These are phyloP conservation scores for Xylariaceae sp. DNA, from an alignment of 2,329 filamentous ascomycete genomes.

Conservation along the genomic window DNA sequence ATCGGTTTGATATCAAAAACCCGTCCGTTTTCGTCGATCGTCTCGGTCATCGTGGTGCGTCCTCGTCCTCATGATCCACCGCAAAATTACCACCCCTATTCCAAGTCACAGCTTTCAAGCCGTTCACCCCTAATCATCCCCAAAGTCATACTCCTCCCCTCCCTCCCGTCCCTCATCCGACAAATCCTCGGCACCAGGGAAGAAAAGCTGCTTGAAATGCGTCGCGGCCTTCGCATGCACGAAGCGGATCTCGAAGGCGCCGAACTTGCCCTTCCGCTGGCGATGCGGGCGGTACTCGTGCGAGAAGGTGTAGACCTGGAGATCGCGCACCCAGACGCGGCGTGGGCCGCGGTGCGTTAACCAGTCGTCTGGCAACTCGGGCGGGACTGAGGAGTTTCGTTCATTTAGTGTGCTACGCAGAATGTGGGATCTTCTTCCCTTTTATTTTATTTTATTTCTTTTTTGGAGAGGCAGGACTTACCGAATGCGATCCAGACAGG, in stretches of 20 bases:
- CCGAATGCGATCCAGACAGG: constrained; percentile 62
- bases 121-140: neutral
- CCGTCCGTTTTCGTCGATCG: too few relatives aligned
- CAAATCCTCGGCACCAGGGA: constrained; percentile 21
- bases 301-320: constrained; percentile 56
- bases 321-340: constrained; percentile 47
- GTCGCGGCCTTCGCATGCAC: constrained; percentile 31
- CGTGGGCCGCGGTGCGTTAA: constrained; percentile 43
- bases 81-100: too few relatives aligned
- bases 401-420: neutral
- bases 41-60: too few relatives aligned
- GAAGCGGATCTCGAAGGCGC: constrained; percentile 50
- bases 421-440: too few relatives aligned
- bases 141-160: constrained; percentile 3
- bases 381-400: constrained; percentile 41
- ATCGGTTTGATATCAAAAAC: too few relatives aligned
- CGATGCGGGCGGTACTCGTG: constrained; percentile 48
- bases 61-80: too few relatives aligned
- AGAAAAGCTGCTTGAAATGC: constrained; percentile 41
- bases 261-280: constrained; percentile 44
- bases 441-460: too few relatives aligned
- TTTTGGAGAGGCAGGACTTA: constrained; percentile 31
- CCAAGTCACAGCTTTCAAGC: too few relatives aligned
- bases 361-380: constrained; percentile 44
- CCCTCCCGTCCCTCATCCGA: neutral